Evolutionary conservation across 2,329 filamentous ascomycete species (phyloP).

Genomic region (Botryotinia convoluta): DNA sequence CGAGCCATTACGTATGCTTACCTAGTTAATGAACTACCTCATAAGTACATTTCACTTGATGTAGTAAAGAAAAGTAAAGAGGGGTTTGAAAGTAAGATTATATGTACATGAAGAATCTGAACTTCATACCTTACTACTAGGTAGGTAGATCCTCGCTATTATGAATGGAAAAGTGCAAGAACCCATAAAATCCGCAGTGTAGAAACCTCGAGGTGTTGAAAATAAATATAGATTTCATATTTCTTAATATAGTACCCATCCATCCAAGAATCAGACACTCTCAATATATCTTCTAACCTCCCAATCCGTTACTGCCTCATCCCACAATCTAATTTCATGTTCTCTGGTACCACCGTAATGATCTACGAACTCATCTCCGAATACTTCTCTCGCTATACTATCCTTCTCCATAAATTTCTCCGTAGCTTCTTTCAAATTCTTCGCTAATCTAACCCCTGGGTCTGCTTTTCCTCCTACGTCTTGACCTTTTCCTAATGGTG

Average conservation of each 20-base stretch:
- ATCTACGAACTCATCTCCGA: slow-evolving; percentile 93
- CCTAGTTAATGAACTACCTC: too few relatives aligned
- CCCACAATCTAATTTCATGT: slow-evolving; percentile 87
- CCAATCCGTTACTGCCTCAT: slow-evolving; percentile 95
- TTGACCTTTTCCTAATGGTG: slow-evolving; percentile 81
- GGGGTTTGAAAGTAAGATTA: too few relatives aligned
- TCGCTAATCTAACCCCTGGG: slow-evolving; percentile 74
- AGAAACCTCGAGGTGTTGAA: not conserved
- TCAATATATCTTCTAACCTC: slow-evolving; percentile 18
- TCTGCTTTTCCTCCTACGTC: slow-evolving; percentile 73
- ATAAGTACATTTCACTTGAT: too few relatives aligned
- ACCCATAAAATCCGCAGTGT: not conserved
- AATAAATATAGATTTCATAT: not conserved
- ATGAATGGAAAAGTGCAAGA: too few relatives aligned
- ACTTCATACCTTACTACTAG: too few relatives aligned
- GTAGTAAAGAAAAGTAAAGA: too few relatives aligned
- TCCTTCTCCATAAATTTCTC: slow-evolving; percentile 71
- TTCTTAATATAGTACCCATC: not conserved
- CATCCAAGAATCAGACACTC: not conserved
- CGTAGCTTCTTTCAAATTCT: slow-evolving; percentile 81
- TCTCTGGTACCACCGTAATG: slow-evolving; percentile 90
- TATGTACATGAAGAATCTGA: too few relatives aligned
- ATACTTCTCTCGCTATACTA: slow-evolving; percentile 88
- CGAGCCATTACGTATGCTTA: too few relatives aligned
- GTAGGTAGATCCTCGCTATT: too few relatives aligned